Conservation (phyloP, 164 flowering plant species). For the Stephania cephalantha region DNA sequence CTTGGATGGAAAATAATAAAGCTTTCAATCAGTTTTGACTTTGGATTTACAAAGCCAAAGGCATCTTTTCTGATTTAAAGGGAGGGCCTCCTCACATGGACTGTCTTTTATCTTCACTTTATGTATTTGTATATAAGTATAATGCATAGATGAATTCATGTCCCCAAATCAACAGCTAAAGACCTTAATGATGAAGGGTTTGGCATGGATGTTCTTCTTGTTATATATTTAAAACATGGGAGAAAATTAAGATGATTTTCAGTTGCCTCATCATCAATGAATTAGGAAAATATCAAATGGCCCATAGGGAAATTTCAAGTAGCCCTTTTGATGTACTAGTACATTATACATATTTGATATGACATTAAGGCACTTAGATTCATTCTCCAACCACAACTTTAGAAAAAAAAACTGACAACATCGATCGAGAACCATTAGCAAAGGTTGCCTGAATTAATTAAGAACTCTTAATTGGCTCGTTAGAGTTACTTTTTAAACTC, state of each 20-base stretch:
- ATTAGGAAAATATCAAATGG: not conserved
- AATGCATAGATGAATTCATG: not conserved
- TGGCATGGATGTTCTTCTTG: not conserved
- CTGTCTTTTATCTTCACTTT: conserved; percentile 19
- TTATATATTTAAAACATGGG: not conserved
- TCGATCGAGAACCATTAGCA: too few species aligned
- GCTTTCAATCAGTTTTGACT: conserved; percentile 11
- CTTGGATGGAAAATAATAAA: not conserved
- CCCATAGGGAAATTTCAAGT: not conserved
- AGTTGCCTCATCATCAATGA: not conserved
- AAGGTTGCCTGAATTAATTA: too few species aligned
- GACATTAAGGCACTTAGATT: too few species aligned
- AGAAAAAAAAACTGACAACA: too few species aligned
- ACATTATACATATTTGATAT: not conserved
- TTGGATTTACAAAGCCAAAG: not conserved
- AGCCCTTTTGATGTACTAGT: not conserved
- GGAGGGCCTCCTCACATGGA: conserved; percentile 30
- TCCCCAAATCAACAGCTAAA: not conserved
- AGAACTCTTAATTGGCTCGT: too few species aligned
- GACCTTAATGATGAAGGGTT: conserved; percentile 3
- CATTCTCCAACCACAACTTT: too few species aligned
- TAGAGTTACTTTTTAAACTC: too few species aligned
- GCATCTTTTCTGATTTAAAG: conserved; percentile 7
- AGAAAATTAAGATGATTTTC: not conserved
- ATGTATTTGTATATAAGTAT: not conserved